Conservation (phyloP, 2,329 filamentous ascomycete species). For the Trichophyton schoenleinii region DNA sequence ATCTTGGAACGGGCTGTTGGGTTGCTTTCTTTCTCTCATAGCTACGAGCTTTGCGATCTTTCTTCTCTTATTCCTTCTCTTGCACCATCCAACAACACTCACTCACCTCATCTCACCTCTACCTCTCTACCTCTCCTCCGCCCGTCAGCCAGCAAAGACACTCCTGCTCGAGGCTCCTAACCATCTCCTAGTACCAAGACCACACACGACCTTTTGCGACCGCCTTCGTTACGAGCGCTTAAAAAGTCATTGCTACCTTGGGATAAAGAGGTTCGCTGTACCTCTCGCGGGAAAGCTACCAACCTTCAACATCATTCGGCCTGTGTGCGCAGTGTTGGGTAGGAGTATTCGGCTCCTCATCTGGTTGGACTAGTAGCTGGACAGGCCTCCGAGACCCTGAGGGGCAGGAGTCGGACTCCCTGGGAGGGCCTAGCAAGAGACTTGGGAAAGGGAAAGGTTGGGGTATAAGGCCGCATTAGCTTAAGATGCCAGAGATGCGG, state of each 20-base stretch:
- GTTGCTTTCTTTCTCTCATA: conserved; percentile 2
- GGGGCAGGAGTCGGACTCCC: neutral
- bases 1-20: neutral
- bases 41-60: neutral
- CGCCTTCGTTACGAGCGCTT: no score
- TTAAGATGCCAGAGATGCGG: conserved; percentile 17
- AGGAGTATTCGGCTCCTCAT: neutral
- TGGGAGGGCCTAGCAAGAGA: neutral
- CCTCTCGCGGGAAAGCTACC: no score
- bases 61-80: neutral
- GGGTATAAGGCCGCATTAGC: neutral
- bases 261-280: neutral
- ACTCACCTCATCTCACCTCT: neutral
- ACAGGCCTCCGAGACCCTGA: neutral
- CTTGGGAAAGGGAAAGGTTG: conserved; percentile 4
- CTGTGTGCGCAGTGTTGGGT: neutral
- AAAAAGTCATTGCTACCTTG: no score
- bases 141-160: neutral
- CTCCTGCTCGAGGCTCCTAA: neutral
- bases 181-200: conserved; percentile 1
- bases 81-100: neutral
- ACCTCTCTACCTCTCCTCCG: neutral
- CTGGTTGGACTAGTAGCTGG: neutral
- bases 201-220: no score
- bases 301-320: neutral